These are phyloP conservation scores for Dactylorhiza incarnata DNA, from an alignment of 106 monocot species.

Conservation along the genomic window DNA sequence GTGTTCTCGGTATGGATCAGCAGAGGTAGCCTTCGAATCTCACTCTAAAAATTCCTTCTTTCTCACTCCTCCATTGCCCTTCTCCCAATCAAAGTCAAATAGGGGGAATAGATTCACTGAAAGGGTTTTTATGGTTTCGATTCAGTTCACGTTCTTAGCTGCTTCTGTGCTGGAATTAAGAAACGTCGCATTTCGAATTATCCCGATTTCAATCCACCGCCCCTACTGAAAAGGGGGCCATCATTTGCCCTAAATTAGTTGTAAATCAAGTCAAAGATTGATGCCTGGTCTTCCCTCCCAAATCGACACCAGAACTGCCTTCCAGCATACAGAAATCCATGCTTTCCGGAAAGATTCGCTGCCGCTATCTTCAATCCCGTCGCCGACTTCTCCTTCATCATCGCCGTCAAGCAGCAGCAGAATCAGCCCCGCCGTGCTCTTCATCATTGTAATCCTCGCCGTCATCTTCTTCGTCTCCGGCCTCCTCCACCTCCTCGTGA, in stretches of 20 bases:
- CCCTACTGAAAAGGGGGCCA: neutral
- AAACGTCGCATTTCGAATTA: neutral
- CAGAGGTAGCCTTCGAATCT: neutral
- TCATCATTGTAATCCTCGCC: constrained; percentile 79
- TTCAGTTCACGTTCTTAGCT: neutral
- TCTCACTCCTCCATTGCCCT: neutral
- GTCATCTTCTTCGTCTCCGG: constrained; percentile 91
- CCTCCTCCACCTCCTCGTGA: constrained; percentile 72
- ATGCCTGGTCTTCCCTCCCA: constrained; percentile 17
- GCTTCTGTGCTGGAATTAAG: neutral
- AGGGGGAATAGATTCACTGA: neutral
- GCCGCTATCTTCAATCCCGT: constrained; percentile 21
- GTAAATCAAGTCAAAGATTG: neutral
- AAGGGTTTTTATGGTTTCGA: neutral
- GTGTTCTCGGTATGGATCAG: neutral
- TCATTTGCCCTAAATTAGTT: constrained; percentile 23
- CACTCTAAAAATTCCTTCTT: neutral
- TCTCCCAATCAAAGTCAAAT: neutral
- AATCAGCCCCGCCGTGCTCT: constrained; percentile 84
- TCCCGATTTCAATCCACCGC: neutral
- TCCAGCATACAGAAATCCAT: neutral
- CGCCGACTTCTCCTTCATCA: constrained; percentile 14
- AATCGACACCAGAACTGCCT: constrained; percentile 9
- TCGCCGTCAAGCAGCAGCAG: constrained; percentile 23
- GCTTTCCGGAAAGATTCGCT: constrained; percentile 17